Conservation (phyloP, 2,329 filamentous ascomycete species). For the Beauveria asiatica region DNA sequence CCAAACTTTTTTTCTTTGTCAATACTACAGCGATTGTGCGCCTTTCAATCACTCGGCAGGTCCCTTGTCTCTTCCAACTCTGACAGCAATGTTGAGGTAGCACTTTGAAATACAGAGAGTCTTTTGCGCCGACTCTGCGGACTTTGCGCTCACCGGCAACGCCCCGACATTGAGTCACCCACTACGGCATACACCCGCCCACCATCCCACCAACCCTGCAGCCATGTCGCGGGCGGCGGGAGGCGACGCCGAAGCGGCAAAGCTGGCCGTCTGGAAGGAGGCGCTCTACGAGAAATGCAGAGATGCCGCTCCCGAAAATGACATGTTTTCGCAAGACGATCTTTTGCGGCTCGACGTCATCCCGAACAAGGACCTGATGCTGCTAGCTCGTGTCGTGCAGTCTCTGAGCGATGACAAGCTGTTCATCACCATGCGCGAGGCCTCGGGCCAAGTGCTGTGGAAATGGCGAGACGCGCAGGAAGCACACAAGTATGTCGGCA, state of each 20-base stretch:
- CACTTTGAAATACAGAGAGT: neutral
- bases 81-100: slow-evolving; percentile 3
- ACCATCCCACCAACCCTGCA: slow-evolving; percentile 2
- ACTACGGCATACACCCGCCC: neutral
- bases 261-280: slow-evolving; percentile 45
- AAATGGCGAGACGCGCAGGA: slow-evolving; percentile 50
- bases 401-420: slow-evolving; percentile 52
- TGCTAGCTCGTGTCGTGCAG: slow-evolving; percentile 49
- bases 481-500: slow-evolving; percentile 46
- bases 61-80: neutral
- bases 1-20: slow-evolving; percentile 7
- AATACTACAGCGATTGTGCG: neutral
- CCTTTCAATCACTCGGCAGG: neutral
- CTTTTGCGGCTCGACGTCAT: slow-evolving; percentile 49
- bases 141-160: neutral
- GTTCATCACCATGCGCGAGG: slow-evolving; percentile 38
- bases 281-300: slow-evolving; percentile 48
- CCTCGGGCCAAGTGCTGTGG: slow-evolving; percentile 39
- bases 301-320: slow-evolving; percentile 37
- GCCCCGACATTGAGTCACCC: slow-evolving; percentile 2
- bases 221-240: slow-evolving; percentile 15
- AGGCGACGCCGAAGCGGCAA: slow-evolving; percentile 28
- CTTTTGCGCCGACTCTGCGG: neutral
- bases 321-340: slow-evolving; percentile 50
- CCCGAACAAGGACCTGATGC: slow-evolving; percentile 45